Base-by-base conservation (phyloP, 305 asterid genomes). In the Solanum chacoense region DNA sequence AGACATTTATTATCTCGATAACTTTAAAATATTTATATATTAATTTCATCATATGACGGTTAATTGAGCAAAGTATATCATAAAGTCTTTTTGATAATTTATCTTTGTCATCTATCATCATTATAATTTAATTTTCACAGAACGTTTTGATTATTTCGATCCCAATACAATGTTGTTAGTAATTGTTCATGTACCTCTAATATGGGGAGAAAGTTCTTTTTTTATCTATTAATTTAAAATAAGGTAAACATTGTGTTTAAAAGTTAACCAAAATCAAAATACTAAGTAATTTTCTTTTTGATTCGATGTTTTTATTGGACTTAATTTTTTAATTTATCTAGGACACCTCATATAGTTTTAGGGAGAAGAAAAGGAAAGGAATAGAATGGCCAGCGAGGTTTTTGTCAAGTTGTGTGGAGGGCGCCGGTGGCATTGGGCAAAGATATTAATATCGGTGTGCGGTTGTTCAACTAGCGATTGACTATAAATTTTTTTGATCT, bases 401-500 rank as follows among this genome's bases (percentile, higher is more conserved):
- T 45, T 81, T 81, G 72, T 16, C 86, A 42, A 42, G 18, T 29
- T 29, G 24, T 45, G 29, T 5, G 72, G 63, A 26, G n/a, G 14
- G 14, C 4, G 36, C 5, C 65, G 4, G 65, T 79, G 65, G 71
- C 40, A 18, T 40, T 29, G 5, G 72, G 28, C 0, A 80, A 80
- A 80, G 1, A 1, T 0, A 42, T 80, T 42, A 26, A 0, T 14
- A 81, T 42, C 0, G 14, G 14, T 18, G 24, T 1, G 4, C 13
- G 24, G 1, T 0, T 34, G 1, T 75, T 1, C 0, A 16, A 1
- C n/a, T 8, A 8, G 3, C 1, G 6, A 0, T 63, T n/a, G 28
- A 22, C 0, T 0, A 5, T 0, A 24, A 24, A 24, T 2, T 0
- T 11, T 26, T 11, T 67, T 0, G 0, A 12, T 9, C 0, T 18